Evolutionary conservation across 176 grass and related monocot genomes (phyloP).

Genomic region (Neostapfia colusana): DNA sequence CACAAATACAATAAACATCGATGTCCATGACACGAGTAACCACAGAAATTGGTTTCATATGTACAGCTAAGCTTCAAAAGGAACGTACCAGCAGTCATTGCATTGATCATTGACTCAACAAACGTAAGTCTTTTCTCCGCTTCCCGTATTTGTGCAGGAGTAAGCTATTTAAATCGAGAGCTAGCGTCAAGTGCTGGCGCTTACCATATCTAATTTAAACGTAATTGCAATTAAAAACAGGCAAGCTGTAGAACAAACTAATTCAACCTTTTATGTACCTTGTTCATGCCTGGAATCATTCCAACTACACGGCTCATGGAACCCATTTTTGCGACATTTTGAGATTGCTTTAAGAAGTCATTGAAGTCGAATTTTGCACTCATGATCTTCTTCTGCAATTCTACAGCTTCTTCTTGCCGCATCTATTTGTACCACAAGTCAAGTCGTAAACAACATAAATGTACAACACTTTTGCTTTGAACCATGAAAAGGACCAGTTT

Average conservation of each 20-base stretch:
- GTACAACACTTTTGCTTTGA: conserved; percentile 8
- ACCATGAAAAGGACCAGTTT: not conserved
- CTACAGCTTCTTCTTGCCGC: conserved; percentile 77
- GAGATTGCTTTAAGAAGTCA: conserved; percentile 93
- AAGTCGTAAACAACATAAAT: not conserved
- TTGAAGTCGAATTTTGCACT: conserved; percentile 97
- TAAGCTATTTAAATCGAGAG: conserved; percentile 53
- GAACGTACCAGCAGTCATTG: conserved; percentile 71
- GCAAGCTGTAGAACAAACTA: conserved; percentile 21
- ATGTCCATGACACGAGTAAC: conserved; percentile 3
- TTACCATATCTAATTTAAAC: conserved; percentile 18
- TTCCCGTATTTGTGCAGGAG: conserved; percentile 95
- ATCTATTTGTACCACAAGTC: conserved; percentile 58
- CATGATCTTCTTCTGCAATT: conserved; percentile 97
- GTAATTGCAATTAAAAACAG: not conserved
- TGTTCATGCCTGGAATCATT: conserved; percentile 70
- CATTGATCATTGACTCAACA: conserved; percentile 92
- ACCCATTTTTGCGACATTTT: conserved; percentile 86
- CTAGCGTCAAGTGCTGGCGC: not conserved
- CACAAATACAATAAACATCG: not conserved
- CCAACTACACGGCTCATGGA: conserved; percentile 58
- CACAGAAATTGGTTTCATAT: conserved; percentile 2
- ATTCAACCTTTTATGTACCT: conserved; percentile 35
- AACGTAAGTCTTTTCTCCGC: conserved; percentile 85
- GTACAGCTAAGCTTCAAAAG: not conserved